Conservation (phyloP, 78 protist genomes). For the Dictyostelium purpureum region DNA sequence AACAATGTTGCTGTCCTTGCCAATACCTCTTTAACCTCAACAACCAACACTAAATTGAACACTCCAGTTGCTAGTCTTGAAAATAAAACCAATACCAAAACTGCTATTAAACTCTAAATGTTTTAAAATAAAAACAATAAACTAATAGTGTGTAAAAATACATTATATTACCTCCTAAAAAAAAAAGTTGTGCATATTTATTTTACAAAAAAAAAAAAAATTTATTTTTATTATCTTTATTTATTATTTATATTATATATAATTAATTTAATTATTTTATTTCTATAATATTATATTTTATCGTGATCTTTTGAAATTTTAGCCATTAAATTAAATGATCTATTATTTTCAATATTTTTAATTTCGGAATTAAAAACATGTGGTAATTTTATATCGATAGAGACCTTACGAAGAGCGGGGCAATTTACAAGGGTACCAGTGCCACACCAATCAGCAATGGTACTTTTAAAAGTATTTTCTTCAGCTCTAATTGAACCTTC, state of each 20-base stretch:
- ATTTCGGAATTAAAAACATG: conserved; percentile 28
- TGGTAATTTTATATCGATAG: conserved; percentile 48
- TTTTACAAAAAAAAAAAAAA: no score
- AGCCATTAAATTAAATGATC: conserved; percentile 14
- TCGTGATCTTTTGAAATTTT: conserved; percentile 25
- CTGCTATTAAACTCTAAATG: no score
- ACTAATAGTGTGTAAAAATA: no score
- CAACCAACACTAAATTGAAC: neutral
- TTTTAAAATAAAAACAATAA: no score
- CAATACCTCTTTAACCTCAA: neutral
- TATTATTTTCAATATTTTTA: neutral
- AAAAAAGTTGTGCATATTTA: neutral
- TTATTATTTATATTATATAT: no score
- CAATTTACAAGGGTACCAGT: conserved; percentile 65
- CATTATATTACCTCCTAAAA: no score
- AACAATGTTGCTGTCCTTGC: neutral
- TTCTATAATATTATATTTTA: no score
- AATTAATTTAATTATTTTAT: no score
- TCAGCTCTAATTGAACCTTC: conserved; percentile 39
- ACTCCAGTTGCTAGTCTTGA: neutral
- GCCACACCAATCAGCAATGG: conserved; percentile 74
- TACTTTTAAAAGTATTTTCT: conserved; percentile 8
- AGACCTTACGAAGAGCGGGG: conserved; percentile 38
- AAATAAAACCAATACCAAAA: neutral
- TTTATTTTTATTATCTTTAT: no score